Conservation (phyloP, 164 flowering plant species). For the Protea cynaroides region DNA sequence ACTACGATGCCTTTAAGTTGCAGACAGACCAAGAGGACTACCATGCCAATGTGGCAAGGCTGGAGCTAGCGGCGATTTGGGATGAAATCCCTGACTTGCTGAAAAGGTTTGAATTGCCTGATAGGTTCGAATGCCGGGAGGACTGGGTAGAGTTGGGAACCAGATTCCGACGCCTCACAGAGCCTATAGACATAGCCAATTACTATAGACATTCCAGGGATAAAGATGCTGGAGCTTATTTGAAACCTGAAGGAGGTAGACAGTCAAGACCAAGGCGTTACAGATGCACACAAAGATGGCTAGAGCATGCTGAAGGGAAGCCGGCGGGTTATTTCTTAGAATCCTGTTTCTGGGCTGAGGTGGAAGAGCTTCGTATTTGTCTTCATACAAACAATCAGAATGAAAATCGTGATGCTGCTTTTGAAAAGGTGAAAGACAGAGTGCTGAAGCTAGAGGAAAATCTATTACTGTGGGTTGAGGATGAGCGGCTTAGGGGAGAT, state of each 20-base stretch:
- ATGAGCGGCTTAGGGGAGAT: constrained; percentile 22
- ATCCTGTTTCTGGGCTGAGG: constrained; percentile 64
- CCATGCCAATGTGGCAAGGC: constrained; percentile 52
- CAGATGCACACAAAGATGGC: constrained; percentile 59
- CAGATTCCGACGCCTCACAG: constrained; percentile 47
- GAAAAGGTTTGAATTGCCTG: constrained; percentile 59
- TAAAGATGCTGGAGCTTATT: constrained; percentile 65
- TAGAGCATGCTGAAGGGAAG: constrained; percentile 30
- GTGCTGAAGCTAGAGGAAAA: constrained; percentile 30
- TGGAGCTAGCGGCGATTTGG: constrained; percentile 67
- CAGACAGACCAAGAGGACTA: constrained; percentile 44
- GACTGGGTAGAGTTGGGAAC: constrained; percentile 71
- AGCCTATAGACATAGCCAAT: constrained; percentile 86
- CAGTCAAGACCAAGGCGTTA: constrained; percentile 69
- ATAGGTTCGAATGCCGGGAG: constrained; percentile 41
- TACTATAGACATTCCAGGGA: constrained; percentile 66
- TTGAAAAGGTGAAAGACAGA: constrained; percentile 25
- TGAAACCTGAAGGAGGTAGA: constrained; percentile 5
- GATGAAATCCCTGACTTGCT: constrained; percentile 73
- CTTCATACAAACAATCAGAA: background rate
- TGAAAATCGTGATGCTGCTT: background rate
- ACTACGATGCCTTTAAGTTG: constrained; percentile 67
- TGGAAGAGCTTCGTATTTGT: constrained; percentile 41
- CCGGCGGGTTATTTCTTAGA: constrained; percentile 25
- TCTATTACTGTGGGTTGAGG: constrained; percentile 20